Percentiles rank a stretch among this genome's conserved stretches.
Evolutionary conservation across 2,329 filamentous ascomycete genomes (phyloP).

Genomic region (Zelopaecilomyces penicillatus): DNA sequence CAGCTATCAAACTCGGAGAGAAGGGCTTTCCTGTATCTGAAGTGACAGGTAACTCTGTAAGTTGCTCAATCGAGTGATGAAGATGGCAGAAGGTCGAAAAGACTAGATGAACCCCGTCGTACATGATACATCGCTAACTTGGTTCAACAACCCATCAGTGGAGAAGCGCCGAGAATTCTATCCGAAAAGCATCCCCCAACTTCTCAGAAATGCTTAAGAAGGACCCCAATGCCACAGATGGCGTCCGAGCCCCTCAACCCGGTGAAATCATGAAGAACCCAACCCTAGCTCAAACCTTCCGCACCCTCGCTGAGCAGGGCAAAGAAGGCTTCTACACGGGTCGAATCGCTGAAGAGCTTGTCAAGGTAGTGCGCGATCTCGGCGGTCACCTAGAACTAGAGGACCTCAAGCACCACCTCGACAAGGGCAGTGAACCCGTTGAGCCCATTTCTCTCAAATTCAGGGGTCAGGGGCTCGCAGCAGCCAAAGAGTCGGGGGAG

Average conservation of each 20-base stretch:
- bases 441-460: constrained; percentile 79
- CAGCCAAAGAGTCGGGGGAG: background rate
- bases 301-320: constrained; percentile 66
- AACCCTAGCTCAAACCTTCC: constrained; percentile 72
- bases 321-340: constrained; percentile 91
- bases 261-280: constrained; percentile 90
- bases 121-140: background rate
- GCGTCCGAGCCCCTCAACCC: constrained; percentile 63
- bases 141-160: constrained; percentile 50
- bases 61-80: constrained; percentile 21
- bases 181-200: constrained; percentile 75
- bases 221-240: constrained; percentile 58
- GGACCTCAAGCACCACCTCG: constrained; percentile 70
- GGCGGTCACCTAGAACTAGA: constrained; percentile 73
- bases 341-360: constrained; percentile 68
- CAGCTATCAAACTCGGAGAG: constrained; percentile 79
- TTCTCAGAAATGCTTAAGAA: constrained; percentile 79
- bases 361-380: constrained; percentile 66
- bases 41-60: constrained; percentile 58
- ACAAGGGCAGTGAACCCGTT: constrained; percentile 62
- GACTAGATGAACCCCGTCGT: background rate
- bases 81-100: accelerated
- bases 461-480: constrained; percentile 48
- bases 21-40: constrained; percentile 86
- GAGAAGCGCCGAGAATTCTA: constrained; percentile 51